Conservation (phyloP, 345 rosid genomes). For the Atalantia buxifolia region DNA sequence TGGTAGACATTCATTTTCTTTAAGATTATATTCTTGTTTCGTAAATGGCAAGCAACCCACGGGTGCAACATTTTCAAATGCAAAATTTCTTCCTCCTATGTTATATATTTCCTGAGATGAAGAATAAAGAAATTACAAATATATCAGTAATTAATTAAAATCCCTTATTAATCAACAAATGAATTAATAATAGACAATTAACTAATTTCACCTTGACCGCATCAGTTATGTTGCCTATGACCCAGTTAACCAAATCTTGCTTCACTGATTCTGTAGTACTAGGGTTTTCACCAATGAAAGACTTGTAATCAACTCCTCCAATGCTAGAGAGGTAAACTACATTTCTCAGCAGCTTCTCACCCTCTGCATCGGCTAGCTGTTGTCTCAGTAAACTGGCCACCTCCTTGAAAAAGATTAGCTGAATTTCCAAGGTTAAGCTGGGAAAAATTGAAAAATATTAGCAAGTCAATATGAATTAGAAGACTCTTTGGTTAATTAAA, state of each 20-base stretch:
- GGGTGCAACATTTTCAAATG: slow-evolving; percentile 18
- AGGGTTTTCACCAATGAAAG: too few relatives aligned
- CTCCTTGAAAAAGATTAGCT: neutral
- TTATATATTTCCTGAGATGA: slow-evolving; percentile 7
- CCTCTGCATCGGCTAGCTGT: slow-evolving; percentile 8
- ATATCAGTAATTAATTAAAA: too few relatives aligned
- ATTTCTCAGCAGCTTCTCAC: too few relatives aligned
- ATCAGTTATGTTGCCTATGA: slow-evolving; percentile 23
- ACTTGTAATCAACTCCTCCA: too few relatives aligned
- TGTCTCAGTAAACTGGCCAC: neutral
- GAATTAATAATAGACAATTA: too few relatives aligned
- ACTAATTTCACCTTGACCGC: slow-evolving; percentile 18
- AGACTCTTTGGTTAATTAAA: too few relatives aligned
- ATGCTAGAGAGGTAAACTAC: too few relatives aligned
- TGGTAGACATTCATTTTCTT: neutral
- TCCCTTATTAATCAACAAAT: too few relatives aligned
- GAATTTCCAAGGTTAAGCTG: slow-evolving; percentile 17
- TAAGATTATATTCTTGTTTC: neutral
- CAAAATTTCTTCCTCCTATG: slow-evolving; percentile 17
- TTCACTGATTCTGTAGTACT: neutral
- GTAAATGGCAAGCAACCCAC: slow-evolving; percentile 1
- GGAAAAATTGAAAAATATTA: neutral
- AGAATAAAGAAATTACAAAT: too few relatives aligned
- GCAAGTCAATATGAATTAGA: too few relatives aligned
- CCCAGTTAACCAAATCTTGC: slow-evolving; percentile 18